Evolutionary conservation across 2,329 filamentous ascomycete species (phyloP).

Genomic region (Dothidotthia symphoricarpi): DNA sequence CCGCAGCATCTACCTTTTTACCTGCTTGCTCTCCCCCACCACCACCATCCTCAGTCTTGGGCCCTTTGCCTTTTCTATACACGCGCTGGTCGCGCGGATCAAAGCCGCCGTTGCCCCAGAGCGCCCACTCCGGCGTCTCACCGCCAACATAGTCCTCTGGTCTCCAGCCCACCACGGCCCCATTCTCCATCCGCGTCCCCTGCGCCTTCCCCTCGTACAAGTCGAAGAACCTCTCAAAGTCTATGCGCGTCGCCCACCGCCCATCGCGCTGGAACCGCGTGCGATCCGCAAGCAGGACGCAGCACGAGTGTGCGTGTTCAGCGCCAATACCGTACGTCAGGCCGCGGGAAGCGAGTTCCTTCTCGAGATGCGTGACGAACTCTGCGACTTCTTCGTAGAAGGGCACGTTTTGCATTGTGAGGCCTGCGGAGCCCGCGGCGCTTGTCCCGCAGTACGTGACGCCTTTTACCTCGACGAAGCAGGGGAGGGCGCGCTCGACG

Average conservation of each 20-base stretch:
- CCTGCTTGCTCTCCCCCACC: constrained; percentile 3
- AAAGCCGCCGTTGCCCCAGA: constrained; percentile 92
- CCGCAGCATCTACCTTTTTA: constrained; percentile 3
- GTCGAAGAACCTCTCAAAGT: constrained; percentile 86
- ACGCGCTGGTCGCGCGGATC: constrained; percentile 87
- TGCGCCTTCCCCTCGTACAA: constrained; percentile 62
- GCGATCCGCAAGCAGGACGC: constrained; percentile 74
- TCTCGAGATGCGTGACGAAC: constrained; percentile 75
- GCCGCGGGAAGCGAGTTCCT: constrained; percentile 65
- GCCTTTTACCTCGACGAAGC: constrained; percentile 93
- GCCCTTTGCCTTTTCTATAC: constrained; percentile 74
- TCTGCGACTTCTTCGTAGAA: constrained; percentile 88
- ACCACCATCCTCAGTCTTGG: constrained; percentile 24
- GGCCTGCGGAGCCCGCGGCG: constrained; percentile 75
- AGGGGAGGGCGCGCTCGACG: constrained; percentile 80
- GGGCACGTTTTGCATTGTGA: constrained; percentile 96
- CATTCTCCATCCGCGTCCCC: constrained; percentile 46
- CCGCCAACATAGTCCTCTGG: constrained; percentile 89
- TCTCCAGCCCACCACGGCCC: constrained; percentile 59
- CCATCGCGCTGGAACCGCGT: constrained; percentile 73
- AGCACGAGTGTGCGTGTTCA: constrained; percentile 94
- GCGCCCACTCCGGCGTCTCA: constrained; percentile 87
- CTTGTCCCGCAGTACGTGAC: constrained; percentile 95
- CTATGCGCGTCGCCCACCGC: constrained; percentile 88
- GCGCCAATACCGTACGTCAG: constrained; percentile 87